These are phyloP conservation scores for Debaryomyces sp. DNA, from an alignment of 1,139 yeast species.

Conservation along the genomic window DNA sequence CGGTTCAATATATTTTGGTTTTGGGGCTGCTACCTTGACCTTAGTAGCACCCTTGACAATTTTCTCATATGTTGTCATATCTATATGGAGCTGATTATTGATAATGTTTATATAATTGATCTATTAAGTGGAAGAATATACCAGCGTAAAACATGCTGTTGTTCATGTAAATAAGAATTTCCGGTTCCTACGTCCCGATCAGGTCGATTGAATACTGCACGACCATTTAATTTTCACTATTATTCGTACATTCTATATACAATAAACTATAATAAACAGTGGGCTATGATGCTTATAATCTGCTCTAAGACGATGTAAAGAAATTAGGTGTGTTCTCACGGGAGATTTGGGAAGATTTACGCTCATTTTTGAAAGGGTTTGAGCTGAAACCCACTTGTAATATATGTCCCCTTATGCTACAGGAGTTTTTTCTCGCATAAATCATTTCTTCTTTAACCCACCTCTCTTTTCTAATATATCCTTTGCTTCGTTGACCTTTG, in stretches of 20 bases:
- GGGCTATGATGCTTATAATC: background rate
- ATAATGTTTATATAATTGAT: background rate
- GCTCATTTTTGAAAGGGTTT: background rate
- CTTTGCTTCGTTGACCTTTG: conserved; percentile 96
- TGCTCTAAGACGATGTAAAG: background rate
- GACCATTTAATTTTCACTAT: background rate
- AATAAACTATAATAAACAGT: conserved; percentile 2
- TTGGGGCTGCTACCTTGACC: conserved; percentile 90
- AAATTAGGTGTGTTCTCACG: background rate
- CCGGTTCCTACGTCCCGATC: conserved; percentile 3
- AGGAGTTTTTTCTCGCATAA: background rate
- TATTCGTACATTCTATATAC: conserved; percentile 5
- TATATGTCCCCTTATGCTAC: background rate
- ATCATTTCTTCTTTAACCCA: conserved; percentile 49
- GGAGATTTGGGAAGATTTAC: background rate
- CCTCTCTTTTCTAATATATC: conserved; percentile 89
- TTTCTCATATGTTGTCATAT: conserved; percentile 51
- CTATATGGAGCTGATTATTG: background rate
- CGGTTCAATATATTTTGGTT: conserved; percentile 93
- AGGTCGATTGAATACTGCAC: background rate
- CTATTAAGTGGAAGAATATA: background rate
- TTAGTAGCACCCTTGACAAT: conserved; percentile 54
- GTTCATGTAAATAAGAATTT: conserved; percentile 2
- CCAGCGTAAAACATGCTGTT: background rate
- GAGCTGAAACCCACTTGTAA: background rate